phyloP scores from a whole-genome alignment of 352 stramenopile genomes.

The Phytopythium oedochilum region DNA sequence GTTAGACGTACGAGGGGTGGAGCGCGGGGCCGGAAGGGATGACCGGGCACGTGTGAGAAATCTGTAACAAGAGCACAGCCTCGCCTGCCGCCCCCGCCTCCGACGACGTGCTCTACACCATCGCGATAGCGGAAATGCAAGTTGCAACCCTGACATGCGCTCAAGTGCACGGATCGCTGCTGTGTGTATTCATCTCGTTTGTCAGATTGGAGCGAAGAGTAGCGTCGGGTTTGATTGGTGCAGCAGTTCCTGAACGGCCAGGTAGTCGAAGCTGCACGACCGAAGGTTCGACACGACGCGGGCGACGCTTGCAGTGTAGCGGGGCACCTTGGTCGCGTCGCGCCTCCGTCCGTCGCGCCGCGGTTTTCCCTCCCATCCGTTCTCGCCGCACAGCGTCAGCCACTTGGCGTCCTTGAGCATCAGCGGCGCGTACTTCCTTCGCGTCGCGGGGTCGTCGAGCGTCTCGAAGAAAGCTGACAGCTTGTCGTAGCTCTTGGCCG shows the following conservation, averaged over 20 bases:
- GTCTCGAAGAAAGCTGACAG: constrained; percentile 46
- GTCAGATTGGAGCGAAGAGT: constrained; percentile 45
- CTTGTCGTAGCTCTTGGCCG: constrained; percentile 60
- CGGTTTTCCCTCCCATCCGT: constrained; percentile 64
- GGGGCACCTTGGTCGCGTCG: constrained; percentile 31
- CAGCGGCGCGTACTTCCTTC: constrained; percentile 44
- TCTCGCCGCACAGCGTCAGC: constrained; percentile 57
- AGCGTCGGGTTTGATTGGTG: constrained; percentile 65
- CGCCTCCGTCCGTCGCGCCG: constrained; percentile 47
- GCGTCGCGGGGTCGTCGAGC: constrained; percentile 42
- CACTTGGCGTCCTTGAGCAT: constrained; percentile 58
- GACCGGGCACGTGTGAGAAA: not conserved
- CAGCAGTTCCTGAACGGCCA: constrained; percentile 65
- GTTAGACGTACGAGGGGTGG: not conserved
- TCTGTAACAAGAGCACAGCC: not conserved
- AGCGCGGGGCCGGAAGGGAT: not conserved
- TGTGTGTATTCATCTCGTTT: not conserved
- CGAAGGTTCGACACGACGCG: constrained; percentile 54
- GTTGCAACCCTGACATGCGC: not conserved
- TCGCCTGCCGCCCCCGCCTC: not conserved
- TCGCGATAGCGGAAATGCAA: not conserved
- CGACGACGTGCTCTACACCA: not conserved
- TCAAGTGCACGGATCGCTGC: not conserved
- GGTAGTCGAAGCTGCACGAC: constrained; percentile 65
- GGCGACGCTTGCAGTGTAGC: constrained; percentile 52